A percentile compares a stretch with the other conserved stretches of the same genome.
phyloP scores from a whole-genome alignment of 441 rosid genomes.

The Theobroma grandiflorum region DNA sequence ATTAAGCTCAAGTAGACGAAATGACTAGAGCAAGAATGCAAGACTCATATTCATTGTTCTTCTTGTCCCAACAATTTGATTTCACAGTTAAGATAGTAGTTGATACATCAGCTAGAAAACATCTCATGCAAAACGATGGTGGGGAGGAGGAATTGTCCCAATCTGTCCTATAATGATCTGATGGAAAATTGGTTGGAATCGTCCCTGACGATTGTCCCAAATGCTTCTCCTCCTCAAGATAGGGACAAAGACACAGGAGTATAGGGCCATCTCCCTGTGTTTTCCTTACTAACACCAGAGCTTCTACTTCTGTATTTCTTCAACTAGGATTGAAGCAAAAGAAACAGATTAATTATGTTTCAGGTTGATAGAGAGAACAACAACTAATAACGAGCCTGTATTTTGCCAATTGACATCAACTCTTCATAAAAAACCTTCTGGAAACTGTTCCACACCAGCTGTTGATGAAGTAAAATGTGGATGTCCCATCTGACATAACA shows the following conservation, averaged over 20 bases:
- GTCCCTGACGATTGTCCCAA: too few species aligned
- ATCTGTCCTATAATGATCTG: too few species aligned
- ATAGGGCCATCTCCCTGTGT: too few species aligned
- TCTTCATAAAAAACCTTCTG: slow-evolving; percentile 28
- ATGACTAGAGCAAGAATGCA: background rate
- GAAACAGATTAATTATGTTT: background rate
- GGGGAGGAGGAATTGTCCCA: too few species aligned
- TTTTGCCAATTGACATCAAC: background rate
- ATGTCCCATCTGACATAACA: slow-evolving; percentile 28
- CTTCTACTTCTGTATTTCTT: too few species aligned
- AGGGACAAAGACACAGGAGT: too few species aligned
- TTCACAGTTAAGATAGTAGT: background rate
- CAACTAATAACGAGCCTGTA: slow-evolving; percentile 1
- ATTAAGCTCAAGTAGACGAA: background rate
- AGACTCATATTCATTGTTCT: background rate
- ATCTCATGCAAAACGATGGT: too few species aligned
- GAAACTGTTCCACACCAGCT: slow-evolving; percentile 35
- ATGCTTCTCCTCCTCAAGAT: too few species aligned
- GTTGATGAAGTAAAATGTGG: slow-evolving; percentile 24
- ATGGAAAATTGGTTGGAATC: too few species aligned
- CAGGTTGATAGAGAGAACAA: background rate
- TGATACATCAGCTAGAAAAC: too few species aligned
- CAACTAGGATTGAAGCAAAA: too few species aligned
- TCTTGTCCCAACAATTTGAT: background rate
- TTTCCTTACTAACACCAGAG: too few species aligned